phyloP scores from a whole-genome alignment of 495 filamentous ascomycete species.

The Tuber umbilicatum region DNA sequence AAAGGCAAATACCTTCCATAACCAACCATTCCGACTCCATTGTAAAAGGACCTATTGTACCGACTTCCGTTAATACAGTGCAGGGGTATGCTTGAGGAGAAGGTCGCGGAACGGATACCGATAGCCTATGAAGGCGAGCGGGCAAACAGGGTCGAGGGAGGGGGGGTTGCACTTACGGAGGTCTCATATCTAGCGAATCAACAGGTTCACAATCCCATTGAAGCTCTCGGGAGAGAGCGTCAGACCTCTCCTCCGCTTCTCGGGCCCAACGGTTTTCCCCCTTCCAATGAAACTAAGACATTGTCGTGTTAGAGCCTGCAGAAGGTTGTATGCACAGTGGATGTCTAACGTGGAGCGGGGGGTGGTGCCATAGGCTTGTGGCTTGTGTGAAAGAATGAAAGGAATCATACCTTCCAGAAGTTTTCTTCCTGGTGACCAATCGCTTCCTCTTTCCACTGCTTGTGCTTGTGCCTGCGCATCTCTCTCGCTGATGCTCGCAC shows the following conservation, averaged over 20 bases:
- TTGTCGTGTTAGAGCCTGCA: background rate
- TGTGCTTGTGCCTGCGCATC: no score
- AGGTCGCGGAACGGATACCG: background rate
- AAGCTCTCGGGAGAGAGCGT: background rate
- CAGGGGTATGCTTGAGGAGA: background rate
- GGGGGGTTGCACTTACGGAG: background rate
- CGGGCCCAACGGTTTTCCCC: background rate
- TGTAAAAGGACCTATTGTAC: background rate
- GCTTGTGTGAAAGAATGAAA: background rate
- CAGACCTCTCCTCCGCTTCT: background rate
- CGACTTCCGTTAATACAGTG: background rate
- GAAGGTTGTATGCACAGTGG: background rate
- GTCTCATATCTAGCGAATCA: background rate
- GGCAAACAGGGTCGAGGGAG: background rate
- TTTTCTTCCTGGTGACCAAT: background rate
- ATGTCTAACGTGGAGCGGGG: background rate
- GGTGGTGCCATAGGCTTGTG: background rate
- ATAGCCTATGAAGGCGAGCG: background rate
- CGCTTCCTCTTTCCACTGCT: no score
- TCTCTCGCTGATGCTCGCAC: no score
- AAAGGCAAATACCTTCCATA: background rate
- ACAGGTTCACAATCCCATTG: background rate
- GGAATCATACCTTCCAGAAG: no score
- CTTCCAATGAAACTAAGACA: background rate
- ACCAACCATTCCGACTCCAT: background rate